Conservation (phyloP, 177 flowering plant species). For the Vitis hybrid region DNA sequence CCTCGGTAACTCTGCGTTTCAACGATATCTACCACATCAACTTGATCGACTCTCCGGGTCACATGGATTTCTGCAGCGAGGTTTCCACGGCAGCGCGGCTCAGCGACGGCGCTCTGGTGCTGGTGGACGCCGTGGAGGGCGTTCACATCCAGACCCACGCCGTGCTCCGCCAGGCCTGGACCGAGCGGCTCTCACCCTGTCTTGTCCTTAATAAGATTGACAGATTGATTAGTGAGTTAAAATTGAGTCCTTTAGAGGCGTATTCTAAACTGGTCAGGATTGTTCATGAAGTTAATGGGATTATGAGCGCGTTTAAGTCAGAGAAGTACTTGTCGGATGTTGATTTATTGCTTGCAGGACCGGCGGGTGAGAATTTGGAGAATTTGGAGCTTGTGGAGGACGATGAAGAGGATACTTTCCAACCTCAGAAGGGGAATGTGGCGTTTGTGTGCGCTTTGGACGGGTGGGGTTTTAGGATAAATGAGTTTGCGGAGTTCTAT, state of each 20-base stretch:
- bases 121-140: constrained; percentile 92
- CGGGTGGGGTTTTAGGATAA: constrained; percentile 87
- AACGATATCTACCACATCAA: constrained; percentile 47
- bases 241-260: constrained; percentile 77
- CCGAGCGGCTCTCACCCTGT: constrained; percentile 79
- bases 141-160: constrained; percentile 96
- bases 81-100: constrained; percentile 88
- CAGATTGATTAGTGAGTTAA: constrained; percentile 72
- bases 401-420: constrained; percentile 87
- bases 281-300: constrained; percentile 83
- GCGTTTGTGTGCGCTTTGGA: constrained; percentile 88
- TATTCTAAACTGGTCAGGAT: constrained; percentile 61
- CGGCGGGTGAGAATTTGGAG: constrained; percentile 42
- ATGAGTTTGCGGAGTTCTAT: constrained; percentile 72
- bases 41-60: constrained; percentile 92
- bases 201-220: constrained; percentile 90
- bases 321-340: constrained; percentile 94
- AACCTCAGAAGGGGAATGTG: constrained; percentile 94
- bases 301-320: constrained; percentile 74
- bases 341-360: constrained; percentile 65
- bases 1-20: constrained; percentile 60
- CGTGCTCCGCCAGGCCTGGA: constrained; percentile 83
- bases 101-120: constrained; percentile 81
- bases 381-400: constrained; percentile 60
- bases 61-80: constrained; percentile 94